Evolutionary conservation across 768 basidiomycete species (phyloP).

Genomic region (Coprinopsis marcescibilis): DNA sequence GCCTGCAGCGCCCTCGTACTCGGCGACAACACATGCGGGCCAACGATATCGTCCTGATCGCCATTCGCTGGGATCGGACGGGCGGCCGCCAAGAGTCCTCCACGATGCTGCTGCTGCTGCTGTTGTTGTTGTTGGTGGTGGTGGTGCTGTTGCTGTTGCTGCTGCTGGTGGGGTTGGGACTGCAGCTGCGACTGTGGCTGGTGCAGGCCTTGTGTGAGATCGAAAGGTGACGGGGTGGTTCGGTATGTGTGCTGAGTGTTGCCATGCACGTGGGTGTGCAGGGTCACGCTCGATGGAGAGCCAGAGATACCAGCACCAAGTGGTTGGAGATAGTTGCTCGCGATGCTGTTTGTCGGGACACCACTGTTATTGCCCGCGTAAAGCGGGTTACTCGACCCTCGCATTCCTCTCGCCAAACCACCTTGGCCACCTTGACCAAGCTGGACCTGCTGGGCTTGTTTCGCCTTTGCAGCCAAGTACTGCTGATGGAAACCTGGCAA

Average conservation of each 20-base stretch:
- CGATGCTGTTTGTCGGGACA: conserved; percentile 15
- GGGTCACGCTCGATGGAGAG: conserved; percentile 26
- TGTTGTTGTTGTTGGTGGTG: conserved; percentile 36
- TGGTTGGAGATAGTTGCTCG: conserved; percentile 26
- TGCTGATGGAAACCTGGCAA: conserved; percentile 65
- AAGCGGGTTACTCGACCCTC: conserved; percentile 29
- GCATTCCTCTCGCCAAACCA: conserved; percentile 24
- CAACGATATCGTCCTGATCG: conserved; percentile 15
- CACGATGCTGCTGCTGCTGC: conserved; percentile 51
- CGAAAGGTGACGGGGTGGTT: conserved; percentile 37
- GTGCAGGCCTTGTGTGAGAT: conserved; percentile 38
- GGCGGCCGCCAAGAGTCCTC: conserved; percentile 16
- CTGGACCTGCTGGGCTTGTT: conserved; percentile 27
- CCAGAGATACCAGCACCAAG: conserved; percentile 15
- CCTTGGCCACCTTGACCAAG: conserved; percentile 17
- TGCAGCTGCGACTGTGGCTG: conserved; percentile 17
- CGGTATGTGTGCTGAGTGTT: conserved; percentile 35
- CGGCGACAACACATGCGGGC: conserved; percentile 47
- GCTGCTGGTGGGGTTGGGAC: background rate
- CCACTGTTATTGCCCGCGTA: conserved; percentile 13
- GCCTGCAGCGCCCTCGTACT: conserved; percentile 74
- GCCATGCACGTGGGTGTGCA: conserved; percentile 35
- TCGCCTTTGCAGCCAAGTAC: conserved; percentile 50
- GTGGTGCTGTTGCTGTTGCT: conserved; percentile 1
- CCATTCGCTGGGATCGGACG: background rate